These are phyloP conservation scores for Agroathelia rolfsii DNA, from an alignment of 1,284 basidiomycete species.

Conservation along the genomic window DNA sequence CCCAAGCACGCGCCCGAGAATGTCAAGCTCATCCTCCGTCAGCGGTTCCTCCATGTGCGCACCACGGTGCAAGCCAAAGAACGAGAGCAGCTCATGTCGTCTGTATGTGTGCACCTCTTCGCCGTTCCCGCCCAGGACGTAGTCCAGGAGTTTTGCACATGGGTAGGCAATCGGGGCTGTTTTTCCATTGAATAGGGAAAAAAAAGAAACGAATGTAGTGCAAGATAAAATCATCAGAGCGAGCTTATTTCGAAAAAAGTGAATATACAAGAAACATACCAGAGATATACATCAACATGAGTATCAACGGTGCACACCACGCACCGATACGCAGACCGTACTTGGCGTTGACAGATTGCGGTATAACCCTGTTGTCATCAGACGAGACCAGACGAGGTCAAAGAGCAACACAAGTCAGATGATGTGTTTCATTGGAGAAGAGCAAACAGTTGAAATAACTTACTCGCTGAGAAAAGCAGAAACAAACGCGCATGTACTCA, in stretches of 20 bases:
- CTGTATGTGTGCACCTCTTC: too few relatives aligned
- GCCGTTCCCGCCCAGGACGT: conserved; percentile 62
- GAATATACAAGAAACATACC: too few relatives aligned
- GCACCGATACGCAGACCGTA: conserved; percentile 89
- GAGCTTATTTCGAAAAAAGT: too few relatives aligned
- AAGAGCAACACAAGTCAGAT: conserved; percentile 28
- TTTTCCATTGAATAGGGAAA: conserved; percentile 1
- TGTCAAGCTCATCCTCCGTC: conserved; percentile 7
- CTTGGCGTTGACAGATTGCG: conserved; percentile 79
- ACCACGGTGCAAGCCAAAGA: too few relatives aligned
- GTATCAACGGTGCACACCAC: conserved; percentile 74
- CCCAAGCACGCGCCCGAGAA: neutral
- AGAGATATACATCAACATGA: conserved; percentile 72
- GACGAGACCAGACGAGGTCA: neutral
- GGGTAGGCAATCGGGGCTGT: conserved; percentile 78
- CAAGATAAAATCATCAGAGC: too few relatives aligned
- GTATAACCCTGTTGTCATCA: conserved; percentile 64
- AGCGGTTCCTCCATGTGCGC: too few relatives aligned
- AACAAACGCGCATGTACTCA: too few relatives aligned
- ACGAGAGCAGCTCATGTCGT: too few relatives aligned
- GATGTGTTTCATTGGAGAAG: conserved; percentile 22
- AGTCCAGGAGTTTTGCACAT: conserved; percentile 80
- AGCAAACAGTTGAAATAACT: neutral
- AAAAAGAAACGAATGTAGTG: too few relatives aligned
- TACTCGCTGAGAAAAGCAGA: too few relatives aligned